Percentiles rank a stretch among this genome's conserved stretches.
Evolutionary conservation across 208 protist genomes (phyloP).

Genomic region (Acanthamoeba lenticulata): DNA sequence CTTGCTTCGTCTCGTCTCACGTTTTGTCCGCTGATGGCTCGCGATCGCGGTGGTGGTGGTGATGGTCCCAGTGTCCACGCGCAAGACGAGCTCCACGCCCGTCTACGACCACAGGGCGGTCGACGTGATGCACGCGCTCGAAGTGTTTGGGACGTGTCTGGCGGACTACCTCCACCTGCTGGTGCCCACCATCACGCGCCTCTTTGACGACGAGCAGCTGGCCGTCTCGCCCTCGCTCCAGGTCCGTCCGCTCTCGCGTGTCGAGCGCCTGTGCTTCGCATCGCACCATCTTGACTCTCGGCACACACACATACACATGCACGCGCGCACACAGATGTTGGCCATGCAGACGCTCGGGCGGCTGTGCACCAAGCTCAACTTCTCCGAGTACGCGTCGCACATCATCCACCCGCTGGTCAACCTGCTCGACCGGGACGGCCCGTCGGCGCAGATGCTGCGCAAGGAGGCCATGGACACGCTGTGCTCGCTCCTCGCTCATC

Average conservation of each 20-base stretch:
- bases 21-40: neutral
- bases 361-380: constrained; percentile 83
- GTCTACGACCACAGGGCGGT: constrained; percentile 5
- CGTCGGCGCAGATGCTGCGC: constrained; percentile 64
- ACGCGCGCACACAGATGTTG: constrained; percentile 77
- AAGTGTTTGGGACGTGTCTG: constrained; percentile 87
- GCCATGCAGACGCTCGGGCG: constrained; percentile 84
- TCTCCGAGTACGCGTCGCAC: constrained; percentile 85
- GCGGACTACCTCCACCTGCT: constrained; percentile 94
- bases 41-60: too few relatives aligned
- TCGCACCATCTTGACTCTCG: constrained; percentile 48
- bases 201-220: constrained; percentile 82
- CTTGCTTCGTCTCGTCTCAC: neutral
- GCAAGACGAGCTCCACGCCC: neutral
- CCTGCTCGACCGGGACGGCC: neutral
- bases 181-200: constrained; percentile 86
- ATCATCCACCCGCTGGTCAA: constrained; percentile 87
- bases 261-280: constrained; percentile 80
- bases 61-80: too few relatives aligned
- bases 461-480: constrained; percentile 81
- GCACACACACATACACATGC: constrained; percentile 82
- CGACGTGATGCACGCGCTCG: constrained; percentile 82
- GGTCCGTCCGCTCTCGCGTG: constrained; percentile 75
- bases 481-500: constrained; percentile 86
- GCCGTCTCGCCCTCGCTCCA: constrained; percentile 69